Conservation (phyloP, 2,329 filamentous ascomycete species). For the Scedosporium minutisporum region DNA sequence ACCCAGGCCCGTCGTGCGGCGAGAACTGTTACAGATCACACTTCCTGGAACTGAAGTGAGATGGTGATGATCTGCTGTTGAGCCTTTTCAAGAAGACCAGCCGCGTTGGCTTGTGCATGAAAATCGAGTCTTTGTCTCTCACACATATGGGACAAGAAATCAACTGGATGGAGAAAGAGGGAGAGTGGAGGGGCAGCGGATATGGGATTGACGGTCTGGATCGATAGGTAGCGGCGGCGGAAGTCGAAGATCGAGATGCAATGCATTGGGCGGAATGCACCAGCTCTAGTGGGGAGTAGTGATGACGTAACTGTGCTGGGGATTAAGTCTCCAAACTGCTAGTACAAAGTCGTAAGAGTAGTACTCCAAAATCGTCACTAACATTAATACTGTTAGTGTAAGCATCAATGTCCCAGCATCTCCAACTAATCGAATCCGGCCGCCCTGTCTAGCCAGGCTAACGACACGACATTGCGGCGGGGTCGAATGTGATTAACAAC, state of each 20-base stretch:
- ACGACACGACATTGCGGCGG: too few species aligned
- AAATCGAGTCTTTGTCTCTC: not conserved
- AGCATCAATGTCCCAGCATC: too few species aligned
- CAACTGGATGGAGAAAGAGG: not conserved
- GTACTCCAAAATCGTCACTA: too few species aligned
- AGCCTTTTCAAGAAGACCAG: not conserved
- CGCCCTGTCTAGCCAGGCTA: too few species aligned
- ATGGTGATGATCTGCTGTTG: not conserved
- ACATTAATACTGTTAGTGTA: too few species aligned
- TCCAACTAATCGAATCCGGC: too few species aligned
- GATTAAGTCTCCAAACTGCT: too few species aligned
- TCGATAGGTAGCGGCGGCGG: not conserved
- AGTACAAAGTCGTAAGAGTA: too few species aligned
- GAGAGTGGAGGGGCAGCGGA: not conserved
- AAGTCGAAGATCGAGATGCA: too few species aligned
- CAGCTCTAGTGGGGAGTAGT: too few species aligned
- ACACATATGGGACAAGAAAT: not conserved
- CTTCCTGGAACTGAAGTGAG: not conserved
- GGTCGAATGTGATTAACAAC: not conserved
- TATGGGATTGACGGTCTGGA: not conserved
- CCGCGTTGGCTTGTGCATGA: not conserved
- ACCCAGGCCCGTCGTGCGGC: not conserved
- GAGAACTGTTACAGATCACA: not conserved
- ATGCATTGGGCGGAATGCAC: too few species aligned
- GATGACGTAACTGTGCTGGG: too few species aligned